These are phyloP conservation scores for Vigna trinervia DNA, from an alignment of 306 rosid species.

Conservation along the genomic window DNA sequence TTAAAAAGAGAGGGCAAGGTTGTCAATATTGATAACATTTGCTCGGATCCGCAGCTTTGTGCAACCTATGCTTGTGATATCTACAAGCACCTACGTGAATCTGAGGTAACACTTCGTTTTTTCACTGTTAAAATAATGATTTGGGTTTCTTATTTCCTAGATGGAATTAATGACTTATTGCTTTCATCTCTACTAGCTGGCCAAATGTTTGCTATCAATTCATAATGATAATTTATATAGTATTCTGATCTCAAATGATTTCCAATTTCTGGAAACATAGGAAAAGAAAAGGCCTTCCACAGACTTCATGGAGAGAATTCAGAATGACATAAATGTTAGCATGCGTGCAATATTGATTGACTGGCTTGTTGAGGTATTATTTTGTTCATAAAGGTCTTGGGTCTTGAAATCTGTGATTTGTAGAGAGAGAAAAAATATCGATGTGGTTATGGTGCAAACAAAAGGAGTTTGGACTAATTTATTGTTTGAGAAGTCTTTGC, in stretches of 20 bases:
- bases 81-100: conserved; percentile 77
- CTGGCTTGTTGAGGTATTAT: conserved; percentile 92
- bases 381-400: background rate
- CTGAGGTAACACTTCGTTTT: conserved; percentile 60
- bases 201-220: background rate
- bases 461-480: background rate
- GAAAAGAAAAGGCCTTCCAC: conserved; percentile 80
- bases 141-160: background rate
- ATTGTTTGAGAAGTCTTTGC: background rate
- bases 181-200: background rate
- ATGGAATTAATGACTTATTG: background rate
- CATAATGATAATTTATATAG: background rate
- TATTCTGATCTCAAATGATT: background rate
- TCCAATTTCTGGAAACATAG: conserved; percentile 49
- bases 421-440: background rate
- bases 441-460: background rate
- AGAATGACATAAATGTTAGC: conserved; percentile 75
- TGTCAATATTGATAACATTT: conserved; percentile 61
- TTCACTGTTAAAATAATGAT: background rate
- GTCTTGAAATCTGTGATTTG: background rate
- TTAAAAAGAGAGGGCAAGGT: conserved; percentile 56
- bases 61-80: conserved; percentile 85
- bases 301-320: conserved; percentile 80
- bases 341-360: conserved; percentile 84
- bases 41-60: conserved; percentile 81